Evolutionary conservation across 2,329 filamentous ascomycete genomes (phyloP).

Genomic region (Penicillium occitanis): DNA sequence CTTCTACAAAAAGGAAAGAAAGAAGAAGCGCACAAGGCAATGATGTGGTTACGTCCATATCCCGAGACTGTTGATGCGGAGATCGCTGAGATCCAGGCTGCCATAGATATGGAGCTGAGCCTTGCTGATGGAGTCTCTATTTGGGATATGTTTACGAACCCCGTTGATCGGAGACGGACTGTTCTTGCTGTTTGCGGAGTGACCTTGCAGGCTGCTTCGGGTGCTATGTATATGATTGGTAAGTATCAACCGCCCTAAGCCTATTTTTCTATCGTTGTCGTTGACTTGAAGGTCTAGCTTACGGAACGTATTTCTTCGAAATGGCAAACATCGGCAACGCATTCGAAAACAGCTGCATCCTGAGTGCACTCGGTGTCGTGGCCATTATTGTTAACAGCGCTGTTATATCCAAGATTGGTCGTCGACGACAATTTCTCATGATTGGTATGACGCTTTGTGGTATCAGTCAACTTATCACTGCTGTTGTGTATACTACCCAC

Average conservation of each 20-base stretch:
- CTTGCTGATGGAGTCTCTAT: not conserved
- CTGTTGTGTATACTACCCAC: constrained; percentile 52
- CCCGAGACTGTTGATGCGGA: constrained; percentile 26
- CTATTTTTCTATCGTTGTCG: not conserved
- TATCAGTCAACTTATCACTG: constrained; percentile 55
- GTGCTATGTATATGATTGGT: constrained; percentile 6
- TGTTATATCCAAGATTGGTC: constrained; percentile 55
- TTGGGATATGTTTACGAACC: constrained; percentile 1
- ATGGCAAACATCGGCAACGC: constrained; percentile 58
- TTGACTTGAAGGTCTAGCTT: constrained; percentile 39
- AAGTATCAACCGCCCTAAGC: not conserved
- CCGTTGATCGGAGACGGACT: not conserved
- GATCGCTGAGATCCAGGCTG: not conserved
- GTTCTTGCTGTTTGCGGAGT: not conserved
- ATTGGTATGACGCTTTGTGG: constrained; percentile 54
- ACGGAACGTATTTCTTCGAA: constrained; percentile 60
- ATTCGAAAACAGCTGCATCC: constrained; percentile 59
- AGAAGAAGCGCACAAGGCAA: constrained; percentile 36
- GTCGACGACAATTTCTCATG: constrained; percentile 55
- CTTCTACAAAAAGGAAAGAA: constrained; percentile 33
- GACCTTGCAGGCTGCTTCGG: not conserved
- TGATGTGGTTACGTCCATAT: constrained; percentile 39
- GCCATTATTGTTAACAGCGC: constrained; percentile 56
- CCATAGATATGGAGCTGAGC: not conserved
- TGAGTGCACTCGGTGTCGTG: constrained; percentile 55